Percentiles rank a stretch among this genome's conserved stretches.
These are phyloP conservation scores for Sugiyamaella novakii DNA, from an alignment of 1,139 yeast species.

Conservation along the genomic window DNA sequence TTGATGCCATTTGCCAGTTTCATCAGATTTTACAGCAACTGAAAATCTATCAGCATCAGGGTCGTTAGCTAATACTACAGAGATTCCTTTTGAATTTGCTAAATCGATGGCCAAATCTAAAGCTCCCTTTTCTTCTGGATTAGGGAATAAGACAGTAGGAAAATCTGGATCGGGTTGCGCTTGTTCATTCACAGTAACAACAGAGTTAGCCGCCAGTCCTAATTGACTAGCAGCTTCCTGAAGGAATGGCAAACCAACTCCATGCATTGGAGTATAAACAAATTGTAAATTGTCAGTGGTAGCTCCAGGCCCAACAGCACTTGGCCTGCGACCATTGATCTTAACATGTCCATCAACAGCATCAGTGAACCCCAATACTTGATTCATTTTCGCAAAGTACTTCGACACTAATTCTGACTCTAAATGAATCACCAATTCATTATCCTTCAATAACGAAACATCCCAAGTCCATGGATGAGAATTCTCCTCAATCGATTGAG, in stretches of 20 bases:
- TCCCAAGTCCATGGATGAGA: slow-evolving; percentile 58
- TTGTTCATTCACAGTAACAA: slow-evolving; percentile 61
- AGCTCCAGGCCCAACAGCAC: slow-evolving; percentile 27
- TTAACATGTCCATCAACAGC: not conserved
- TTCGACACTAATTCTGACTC: slow-evolving; percentile 25
- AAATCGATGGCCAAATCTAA: slow-evolving; percentile 64
- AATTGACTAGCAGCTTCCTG: slow-evolving; percentile 35
- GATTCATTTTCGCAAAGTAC: slow-evolving; percentile 30
- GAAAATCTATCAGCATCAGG: slow-evolving; percentile 97
- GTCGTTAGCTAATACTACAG: slow-evolving; percentile 81
- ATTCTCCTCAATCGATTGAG: slow-evolving; percentile 60
- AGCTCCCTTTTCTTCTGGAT: slow-evolving; percentile 96
- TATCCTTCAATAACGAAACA: slow-evolving; percentile 15
- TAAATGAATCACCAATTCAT: slow-evolving; percentile 19
- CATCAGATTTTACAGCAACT: slow-evolving; percentile 53
- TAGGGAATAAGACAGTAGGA: slow-evolving; percentile 85
- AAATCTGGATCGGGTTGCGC: slow-evolving; percentile 78
- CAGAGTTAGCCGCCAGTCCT: slow-evolving; percentile 39
- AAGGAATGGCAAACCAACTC: slow-evolving; percentile 64
- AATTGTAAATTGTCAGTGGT: slow-evolving; percentile 44
- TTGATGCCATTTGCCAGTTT: slow-evolving; percentile 63
- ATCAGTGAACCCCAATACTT: slow-evolving; percentile 1
- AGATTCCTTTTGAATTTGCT: slow-evolving; percentile 51
- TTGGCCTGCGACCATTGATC: not conserved
- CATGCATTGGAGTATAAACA: slow-evolving; percentile 94